A percentile compares a stretch with the other conserved stretches of the same genome.
phyloP scores from a whole-genome alignment of 148 eudicot genomes.

The Rhododendron williamsianum region DNA sequence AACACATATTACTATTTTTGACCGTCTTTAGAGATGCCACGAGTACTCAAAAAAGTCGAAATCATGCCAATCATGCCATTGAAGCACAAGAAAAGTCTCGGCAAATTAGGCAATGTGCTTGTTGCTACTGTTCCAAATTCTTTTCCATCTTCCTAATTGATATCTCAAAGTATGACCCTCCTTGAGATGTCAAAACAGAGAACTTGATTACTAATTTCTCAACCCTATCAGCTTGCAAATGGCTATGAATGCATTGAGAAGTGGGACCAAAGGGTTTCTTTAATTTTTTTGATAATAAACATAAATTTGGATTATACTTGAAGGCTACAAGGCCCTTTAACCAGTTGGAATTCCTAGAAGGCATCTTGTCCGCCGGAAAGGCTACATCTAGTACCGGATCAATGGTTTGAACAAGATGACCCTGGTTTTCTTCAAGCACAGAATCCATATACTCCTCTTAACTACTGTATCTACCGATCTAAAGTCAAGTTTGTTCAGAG shows the following conservation, averaged over 20 bases:
- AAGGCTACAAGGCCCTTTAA: background rate
- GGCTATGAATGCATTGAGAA: background rate
- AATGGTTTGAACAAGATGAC: no score
- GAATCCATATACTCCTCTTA: background rate
- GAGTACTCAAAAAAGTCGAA: background rate
- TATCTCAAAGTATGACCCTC: background rate
- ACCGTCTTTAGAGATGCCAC: background rate
- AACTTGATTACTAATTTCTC: background rate
- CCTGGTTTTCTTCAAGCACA: no score
- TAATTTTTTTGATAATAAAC: background rate
- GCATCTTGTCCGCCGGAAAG: no score
- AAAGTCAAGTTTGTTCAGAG: conserved; percentile 4
- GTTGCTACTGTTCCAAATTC: background rate
- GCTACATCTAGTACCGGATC: no score
- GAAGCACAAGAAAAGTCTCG: background rate
- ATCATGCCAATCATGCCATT: background rate
- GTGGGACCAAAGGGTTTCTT: background rate
- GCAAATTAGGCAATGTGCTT: background rate
- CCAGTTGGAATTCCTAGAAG: background rate
- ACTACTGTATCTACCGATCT: background rate
- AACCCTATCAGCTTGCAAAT: background rate
- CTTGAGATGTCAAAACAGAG: background rate
- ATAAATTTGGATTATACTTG: background rate
- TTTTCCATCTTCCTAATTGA: background rate
- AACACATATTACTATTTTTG: no score